phyloP scores from a whole-genome alignment of 768 basidiomycete genomes.

The Psilocybe azurescens region DNA sequence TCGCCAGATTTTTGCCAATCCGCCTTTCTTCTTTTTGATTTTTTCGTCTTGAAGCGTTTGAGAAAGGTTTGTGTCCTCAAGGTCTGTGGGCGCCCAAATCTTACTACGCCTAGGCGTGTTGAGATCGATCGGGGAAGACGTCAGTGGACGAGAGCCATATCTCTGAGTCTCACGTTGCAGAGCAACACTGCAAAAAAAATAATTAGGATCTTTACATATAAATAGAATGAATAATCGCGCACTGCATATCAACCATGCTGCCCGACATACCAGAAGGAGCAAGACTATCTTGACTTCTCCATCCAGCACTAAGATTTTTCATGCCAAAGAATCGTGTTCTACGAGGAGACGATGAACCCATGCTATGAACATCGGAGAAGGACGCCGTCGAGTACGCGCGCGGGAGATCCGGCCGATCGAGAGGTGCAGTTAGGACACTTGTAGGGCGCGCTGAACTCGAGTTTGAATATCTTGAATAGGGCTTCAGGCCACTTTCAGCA shows the following conservation, averaged over 20 bases:
- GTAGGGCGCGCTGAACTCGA: constrained; percentile 59
- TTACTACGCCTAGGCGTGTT: constrained; percentile 54
- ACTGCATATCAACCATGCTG: constrained; percentile 96
- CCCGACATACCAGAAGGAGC: constrained; percentile 83
- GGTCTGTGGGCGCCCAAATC: constrained; percentile 50
- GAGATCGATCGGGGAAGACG: constrained; percentile 38
- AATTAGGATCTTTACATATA: constrained; percentile 1
- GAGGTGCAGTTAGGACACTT: constrained; percentile 63
- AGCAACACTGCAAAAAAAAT: constrained; percentile 59
- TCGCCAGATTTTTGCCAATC: constrained; percentile 82
- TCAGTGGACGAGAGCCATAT: constrained; percentile 33
- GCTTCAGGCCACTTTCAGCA: constrained; percentile 66
- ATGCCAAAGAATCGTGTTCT: constrained; percentile 81
- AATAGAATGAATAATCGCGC: constrained; percentile 37
- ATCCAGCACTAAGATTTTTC: constrained; percentile 71
- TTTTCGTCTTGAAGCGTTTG: constrained; percentile 42
- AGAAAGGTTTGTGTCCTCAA: constrained; percentile 30
- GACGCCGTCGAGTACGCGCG: constrained; percentile 79
- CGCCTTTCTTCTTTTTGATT: constrained; percentile 80
- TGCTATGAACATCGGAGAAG: constrained; percentile 80
- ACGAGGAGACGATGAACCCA: constrained; percentile 69
- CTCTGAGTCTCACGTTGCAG: constrained; percentile 65
- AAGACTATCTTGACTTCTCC: constrained; percentile 82
- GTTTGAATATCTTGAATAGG: constrained; percentile 66
- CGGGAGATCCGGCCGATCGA: constrained; percentile 65